Base-by-base conservation (phyloP, 495 filamentous ascomycete genomes). In the Friedmanniomyces simplex region DNA sequence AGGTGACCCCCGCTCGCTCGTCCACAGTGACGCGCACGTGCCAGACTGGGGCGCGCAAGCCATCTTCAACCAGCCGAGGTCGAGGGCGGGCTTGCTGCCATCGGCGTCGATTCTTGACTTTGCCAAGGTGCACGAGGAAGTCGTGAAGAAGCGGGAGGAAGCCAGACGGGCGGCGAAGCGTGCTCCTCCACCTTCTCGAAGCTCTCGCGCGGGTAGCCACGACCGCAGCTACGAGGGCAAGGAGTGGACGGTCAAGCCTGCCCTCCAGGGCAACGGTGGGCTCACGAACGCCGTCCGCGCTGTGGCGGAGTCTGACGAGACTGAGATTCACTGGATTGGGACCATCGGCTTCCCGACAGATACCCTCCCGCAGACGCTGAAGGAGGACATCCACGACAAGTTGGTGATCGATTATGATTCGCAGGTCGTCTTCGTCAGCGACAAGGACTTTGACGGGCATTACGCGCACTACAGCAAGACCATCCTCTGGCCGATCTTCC, bases 331-430 rank as follows among this genome's bases (percentile, higher is more conserved):
- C n/a, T 94, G 86, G 84, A 86, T 96, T 36, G 91, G 91, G 18
- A 91, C 89, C 0, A 70, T 95, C 54, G 91, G 91, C 13, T 95
- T 95, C 81, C 90, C 91, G 0, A 95, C 88, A 0, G 90, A 95
- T 68, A 80, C 80, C 1, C 74, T 96, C 11, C 74, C 81, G 25
- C 79, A 82, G 32, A 78, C 80, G 55, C 84, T 83, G 43, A 87
- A 86, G 60, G 74, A 82, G 52, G 85, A 89, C 50, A 95, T 96
- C 58, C 79, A 85, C 55, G 85, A 91, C 66, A 77, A 77, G 43
- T 72, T 96, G 24, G 81, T 87, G 16, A 84, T 82, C 11, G 86
- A 94, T 66, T 85, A 87, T 65, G 82, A 89, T 59, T 88, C 87
- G 54, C 69, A 91, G 62, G 80, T 83, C 12, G 89, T 95, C 30